phyloP scores from a whole-genome alignment of 169 alveolate species.

The Plasmodium falciparum region DNA sequence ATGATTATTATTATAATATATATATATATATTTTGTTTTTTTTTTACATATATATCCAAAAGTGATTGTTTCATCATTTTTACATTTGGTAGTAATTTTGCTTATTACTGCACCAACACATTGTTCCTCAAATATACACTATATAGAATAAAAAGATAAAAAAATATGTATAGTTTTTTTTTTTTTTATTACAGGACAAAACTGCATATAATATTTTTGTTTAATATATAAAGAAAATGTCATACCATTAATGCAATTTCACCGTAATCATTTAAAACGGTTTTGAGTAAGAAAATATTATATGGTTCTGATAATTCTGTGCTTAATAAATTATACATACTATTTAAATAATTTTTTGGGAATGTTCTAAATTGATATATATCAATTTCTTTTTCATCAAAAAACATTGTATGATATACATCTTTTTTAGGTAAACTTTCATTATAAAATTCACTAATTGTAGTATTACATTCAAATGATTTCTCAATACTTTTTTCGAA shows the following conservation, averaged over 20 bases:
- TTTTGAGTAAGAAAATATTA: slow-evolving; percentile 70
- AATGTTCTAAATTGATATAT: slow-evolving; percentile 61
- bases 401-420: slow-evolving; percentile 43
- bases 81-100: slow-evolving; percentile 59
- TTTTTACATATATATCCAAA: slow-evolving; percentile 77
- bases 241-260: slow-evolving; percentile 72
- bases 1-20: slow-evolving; percentile 7
- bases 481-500: slow-evolving; percentile 33
- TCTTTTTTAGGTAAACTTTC: slow-evolving; percentile 17
- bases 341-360: slow-evolving; percentile 64
- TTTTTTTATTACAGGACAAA: too few relatives aligned
- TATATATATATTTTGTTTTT: not conserved
- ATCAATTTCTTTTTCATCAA: slow-evolving; percentile 48
- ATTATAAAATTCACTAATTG: not conserved
- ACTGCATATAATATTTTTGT: too few relatives aligned
- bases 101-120: slow-evolving; percentile 74
- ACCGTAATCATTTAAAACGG: slow-evolving; percentile 50
- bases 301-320: slow-evolving; percentile 75
- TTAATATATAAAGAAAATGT: slow-evolving; percentile 13
- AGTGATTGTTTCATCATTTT: slow-evolving; percentile 55
- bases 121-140: slow-evolving; percentile 55
- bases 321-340: slow-evolving; percentile 58
- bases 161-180: slow-evolving; percentile 2
- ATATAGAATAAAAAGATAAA: not conserved
- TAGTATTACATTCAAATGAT: slow-evolving; percentile 10